Base-by-base conservation (phyloP, 2,329 filamentous ascomycete species). In the Fusarium newnesense region DNA sequence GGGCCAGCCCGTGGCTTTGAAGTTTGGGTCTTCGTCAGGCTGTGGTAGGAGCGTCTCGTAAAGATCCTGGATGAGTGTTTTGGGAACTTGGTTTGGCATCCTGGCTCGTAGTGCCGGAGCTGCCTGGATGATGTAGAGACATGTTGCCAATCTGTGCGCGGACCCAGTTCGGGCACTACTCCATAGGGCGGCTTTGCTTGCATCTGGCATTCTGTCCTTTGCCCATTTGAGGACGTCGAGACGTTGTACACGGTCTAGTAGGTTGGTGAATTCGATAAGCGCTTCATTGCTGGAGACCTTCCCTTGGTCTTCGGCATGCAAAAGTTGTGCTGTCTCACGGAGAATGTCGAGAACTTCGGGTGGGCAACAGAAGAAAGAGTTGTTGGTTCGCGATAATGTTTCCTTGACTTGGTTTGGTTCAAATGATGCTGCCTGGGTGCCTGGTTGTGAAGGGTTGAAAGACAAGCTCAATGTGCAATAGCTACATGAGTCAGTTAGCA, bases 1-100 rank as follows among this genome's bases (percentile, higher is more conserved):
- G 2, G 88, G 87, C 87, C 87, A 90, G 13, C 85, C 84, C 3
- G 87, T 88, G 0, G 85, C 87, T 74, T 89, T 90, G 81, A 88
- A 86, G 19, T 88, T 84, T 5, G 83, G 81, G 58, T 89, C 86
- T 3, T 85, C 81, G 15, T 85, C 81, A 2, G 84, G 83, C 3
- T 90, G 83, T n/a, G 79, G 80, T 1, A 83, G 82, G 7, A 90
- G 80, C 47, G 88, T 84, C 10, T 83, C 64, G n/a, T 87, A 81
- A 15, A 88, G 81, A 34, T 87, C 85, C 10, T 80, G 72, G 19
- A 83, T 84, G 9, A 89, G 78, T 7, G 75, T 67, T 15, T 80
- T 76, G 39, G 58, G 61, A n/a, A 74, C 64, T 50, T 67, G 58
- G 8, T 75, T 64, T 12, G 72, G 64, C 39, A 75, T 69, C 24